Evolutionary conservation across 2,329 filamentous ascomycete genomes (phyloP).

Genomic region (Exophiala xenobiotica): DNA sequence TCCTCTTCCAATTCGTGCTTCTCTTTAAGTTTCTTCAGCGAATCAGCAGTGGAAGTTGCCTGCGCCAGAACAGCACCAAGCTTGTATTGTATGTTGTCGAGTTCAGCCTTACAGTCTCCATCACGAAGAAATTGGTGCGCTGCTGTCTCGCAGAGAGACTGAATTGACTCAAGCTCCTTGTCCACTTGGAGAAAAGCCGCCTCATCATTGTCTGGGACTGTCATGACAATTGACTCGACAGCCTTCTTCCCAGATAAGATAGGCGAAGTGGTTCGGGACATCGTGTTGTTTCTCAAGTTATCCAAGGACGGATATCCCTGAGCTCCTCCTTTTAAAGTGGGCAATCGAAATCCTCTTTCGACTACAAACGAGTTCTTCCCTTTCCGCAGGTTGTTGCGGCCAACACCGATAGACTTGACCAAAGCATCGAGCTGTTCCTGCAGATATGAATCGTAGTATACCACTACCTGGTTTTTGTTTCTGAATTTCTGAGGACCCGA

Average conservation of each 20-base stretch:
- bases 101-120: conserved; percentile 77
- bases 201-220: conserved; percentile 43
- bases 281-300: conserved; percentile 9
- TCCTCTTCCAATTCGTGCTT: conserved; percentile 28
- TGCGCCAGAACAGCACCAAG: conserved; percentile 63
- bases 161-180: conserved; percentile 74
- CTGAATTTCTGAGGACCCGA: conserved; percentile 57
- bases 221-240: not conserved
- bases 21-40: conserved; percentile 53
- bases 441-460: conserved; percentile 89
- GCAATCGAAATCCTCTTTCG: conserved; percentile 37
- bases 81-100: conserved; percentile 66
- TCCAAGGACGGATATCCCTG: conserved; percentile 10
- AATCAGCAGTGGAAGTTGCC: conserved; percentile 60
- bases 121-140: conserved; percentile 88
- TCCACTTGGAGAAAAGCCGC: conserved; percentile 71
- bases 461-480: conserved; percentile 72
- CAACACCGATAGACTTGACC: conserved; percentile 76
- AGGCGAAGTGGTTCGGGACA: conserved; percentile 14
- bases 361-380: conserved; percentile 75
- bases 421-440: conserved; percentile 80
- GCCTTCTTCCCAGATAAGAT: conserved; percentile 14
- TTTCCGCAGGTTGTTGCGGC: conserved; percentile 80
- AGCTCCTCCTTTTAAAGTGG: conserved; percentile 13
- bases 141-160: conserved; percentile 78